Evolutionary conservation across 345 rosid species (phyloP).

Genomic region (Chamaenerion angustifolium): DNA sequence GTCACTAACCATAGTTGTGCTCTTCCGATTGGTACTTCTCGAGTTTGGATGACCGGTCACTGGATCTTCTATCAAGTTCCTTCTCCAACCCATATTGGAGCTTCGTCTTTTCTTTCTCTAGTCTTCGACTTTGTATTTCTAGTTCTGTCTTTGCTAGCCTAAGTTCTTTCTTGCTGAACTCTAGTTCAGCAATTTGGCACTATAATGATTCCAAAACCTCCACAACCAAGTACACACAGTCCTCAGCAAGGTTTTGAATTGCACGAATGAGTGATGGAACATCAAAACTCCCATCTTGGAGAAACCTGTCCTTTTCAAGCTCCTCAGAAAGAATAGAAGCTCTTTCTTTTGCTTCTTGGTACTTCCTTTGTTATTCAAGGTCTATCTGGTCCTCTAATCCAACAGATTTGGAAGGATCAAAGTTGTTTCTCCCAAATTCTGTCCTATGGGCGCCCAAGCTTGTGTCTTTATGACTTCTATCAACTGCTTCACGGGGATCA

Average conservation of each 20-base stretch:
- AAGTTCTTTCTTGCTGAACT: constrained; percentile 47
- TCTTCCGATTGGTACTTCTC: constrained; percentile 78
- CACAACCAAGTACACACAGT: constrained; percentile 55
- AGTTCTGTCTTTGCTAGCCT: constrained; percentile 25
- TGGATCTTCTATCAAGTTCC: constrained; percentile 91
- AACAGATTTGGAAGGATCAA: constrained; percentile 3
- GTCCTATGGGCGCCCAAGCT: no score
- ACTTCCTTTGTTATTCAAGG: constrained; percentile 41
- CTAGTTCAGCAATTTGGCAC: constrained; percentile 50
- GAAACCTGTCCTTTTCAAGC: constrained; percentile 45
- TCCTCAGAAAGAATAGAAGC: constrained; percentile 51
- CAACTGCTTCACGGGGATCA: constrained; percentile 30
- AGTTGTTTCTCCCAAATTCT: no score
- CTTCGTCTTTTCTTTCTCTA: no score
- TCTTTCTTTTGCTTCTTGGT: constrained; percentile 67
- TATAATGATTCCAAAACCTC: constrained; percentile 58
- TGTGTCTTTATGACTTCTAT: no score
- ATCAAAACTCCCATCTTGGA: constrained; percentile 43
- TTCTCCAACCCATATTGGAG: constrained; percentile 38
- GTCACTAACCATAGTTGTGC: no score
- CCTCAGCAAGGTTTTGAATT: constrained; percentile 43
- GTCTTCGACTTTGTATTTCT: constrained; percentile 35
- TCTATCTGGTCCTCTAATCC: constrained; percentile 33
- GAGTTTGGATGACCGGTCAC: constrained; percentile 77
- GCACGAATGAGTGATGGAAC: constrained; percentile 45